Conservation (phyloP, 495 filamentous ascomycete species). For the Zalerion maritima region DNA sequence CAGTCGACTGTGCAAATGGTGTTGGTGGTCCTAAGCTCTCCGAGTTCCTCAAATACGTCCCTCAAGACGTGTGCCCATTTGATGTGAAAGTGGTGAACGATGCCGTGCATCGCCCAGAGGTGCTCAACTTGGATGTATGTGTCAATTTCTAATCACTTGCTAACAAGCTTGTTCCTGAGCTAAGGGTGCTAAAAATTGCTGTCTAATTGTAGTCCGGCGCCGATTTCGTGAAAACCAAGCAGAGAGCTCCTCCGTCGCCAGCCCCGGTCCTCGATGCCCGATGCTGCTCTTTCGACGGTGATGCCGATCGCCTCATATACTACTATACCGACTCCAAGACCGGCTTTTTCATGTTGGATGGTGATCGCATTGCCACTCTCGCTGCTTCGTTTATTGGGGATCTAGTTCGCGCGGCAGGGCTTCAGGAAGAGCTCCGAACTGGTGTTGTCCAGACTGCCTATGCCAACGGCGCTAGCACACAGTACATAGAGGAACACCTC, state of each 20-base stretch:
- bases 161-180: too few relatives aligned
- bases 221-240: constrained; percentile 94
- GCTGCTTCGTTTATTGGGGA: constrained; percentile 89
- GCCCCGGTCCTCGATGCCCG: constrained; percentile 60
- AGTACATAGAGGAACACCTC: constrained; percentile 75
- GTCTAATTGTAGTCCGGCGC: constrained; percentile 67
- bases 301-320: constrained; percentile 90
- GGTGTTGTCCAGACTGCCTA: constrained; percentile 96
- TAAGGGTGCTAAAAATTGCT: background rate
- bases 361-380: constrained; percentile 91
- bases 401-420: constrained; percentile 62
- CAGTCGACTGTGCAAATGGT: constrained; percentile 92
- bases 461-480: constrained; percentile 89
- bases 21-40: constrained; percentile 85
- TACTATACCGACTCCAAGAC: constrained; percentile 77
- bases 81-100: constrained; percentile 85
- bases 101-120: constrained; percentile 74
- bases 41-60: constrained; percentile 74
- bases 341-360: constrained; percentile 80
- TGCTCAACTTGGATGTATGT: constrained; percentile 72
- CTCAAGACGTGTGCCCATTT: constrained; percentile 45
- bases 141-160: too few relatives aligned
- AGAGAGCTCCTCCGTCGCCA: constrained; percentile 73
- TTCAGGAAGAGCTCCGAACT: constrained; percentile 66
- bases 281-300: constrained; percentile 86